These are phyloP conservation scores for Dothistroma pini DNA, from an alignment of 2,329 filamentous ascomycete genomes.

Conservation along the genomic window DNA sequence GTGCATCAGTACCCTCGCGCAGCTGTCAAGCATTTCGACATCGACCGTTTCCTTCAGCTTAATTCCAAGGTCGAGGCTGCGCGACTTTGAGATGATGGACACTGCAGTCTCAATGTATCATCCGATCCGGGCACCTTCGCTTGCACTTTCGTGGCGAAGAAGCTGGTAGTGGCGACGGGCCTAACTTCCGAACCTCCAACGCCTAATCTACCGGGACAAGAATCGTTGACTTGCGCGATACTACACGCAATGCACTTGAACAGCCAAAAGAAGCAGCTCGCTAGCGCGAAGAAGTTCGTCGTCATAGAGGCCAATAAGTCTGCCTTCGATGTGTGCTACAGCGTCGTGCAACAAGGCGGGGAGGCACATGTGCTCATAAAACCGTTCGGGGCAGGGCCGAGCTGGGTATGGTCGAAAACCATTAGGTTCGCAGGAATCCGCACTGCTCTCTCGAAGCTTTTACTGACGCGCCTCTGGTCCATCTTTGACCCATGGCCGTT, in stretches of 20 bases:
- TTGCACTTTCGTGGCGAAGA: conserved; percentile 29
- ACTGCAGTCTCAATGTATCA: not conserved
- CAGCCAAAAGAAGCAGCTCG: conserved; percentile 34
- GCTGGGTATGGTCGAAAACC: conserved; percentile 55
- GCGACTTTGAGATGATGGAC: conserved; percentile 13
- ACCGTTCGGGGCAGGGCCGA: conserved; percentile 53
- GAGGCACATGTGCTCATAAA: conserved; percentile 55
- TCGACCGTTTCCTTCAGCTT: conserved; percentile 47
- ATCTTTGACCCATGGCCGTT: conserved; percentile 67
- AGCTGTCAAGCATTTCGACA: conserved; percentile 50
- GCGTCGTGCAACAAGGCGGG: conserved; percentile 50
- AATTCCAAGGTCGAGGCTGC: conserved; percentile 49
- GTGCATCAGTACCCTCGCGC: conserved; percentile 55
- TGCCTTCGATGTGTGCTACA: conserved; percentile 59
- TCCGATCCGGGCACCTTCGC: not conserved
- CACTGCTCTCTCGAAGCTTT: conserved; percentile 58
- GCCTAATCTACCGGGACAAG: conserved; percentile 47
- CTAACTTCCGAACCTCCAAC: conserved; percentile 55
- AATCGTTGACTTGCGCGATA: conserved; percentile 49
- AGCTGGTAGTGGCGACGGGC: conserved; percentile 59
- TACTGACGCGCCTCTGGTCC: conserved; percentile 61
- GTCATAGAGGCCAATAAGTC: conserved; percentile 60
- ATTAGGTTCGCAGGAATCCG: conserved; percentile 63
- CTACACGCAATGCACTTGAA: conserved; percentile 55
- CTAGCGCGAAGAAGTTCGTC: conserved; percentile 40